Evolutionary conservation across 805 yeast species (phyloP).

Genomic region (Candida pini): DNA sequence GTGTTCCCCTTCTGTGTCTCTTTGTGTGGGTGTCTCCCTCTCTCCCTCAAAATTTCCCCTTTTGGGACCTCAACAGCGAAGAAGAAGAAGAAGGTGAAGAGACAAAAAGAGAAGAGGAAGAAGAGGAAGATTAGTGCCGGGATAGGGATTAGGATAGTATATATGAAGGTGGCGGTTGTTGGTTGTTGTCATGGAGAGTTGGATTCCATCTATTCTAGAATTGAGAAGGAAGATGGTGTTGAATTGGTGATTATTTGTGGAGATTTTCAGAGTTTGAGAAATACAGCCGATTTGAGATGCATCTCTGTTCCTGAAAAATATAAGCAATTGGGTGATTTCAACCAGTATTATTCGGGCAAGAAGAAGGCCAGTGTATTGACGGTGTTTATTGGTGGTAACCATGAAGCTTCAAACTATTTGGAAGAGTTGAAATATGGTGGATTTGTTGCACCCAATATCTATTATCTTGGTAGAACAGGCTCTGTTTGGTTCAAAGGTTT

Average conservation of each 20-base stretch:
- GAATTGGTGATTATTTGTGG: slow-evolving; percentile 79
- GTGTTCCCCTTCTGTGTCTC: too few relatives aligned
- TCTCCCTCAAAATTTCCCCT: too few relatives aligned
- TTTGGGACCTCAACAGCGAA: too few relatives aligned
- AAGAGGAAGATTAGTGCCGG: too few relatives aligned
- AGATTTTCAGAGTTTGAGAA: slow-evolving; percentile 81
- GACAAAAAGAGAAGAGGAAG: too few relatives aligned
- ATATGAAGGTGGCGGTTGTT: slow-evolving; percentile 61
- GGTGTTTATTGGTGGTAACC: slow-evolving; percentile 90
- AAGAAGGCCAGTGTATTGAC: slow-evolving; percentile 70
- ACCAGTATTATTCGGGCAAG: slow-evolving; percentile 57
- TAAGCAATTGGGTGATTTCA: slow-evolving; percentile 72
- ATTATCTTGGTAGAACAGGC: slow-evolving; percentile 75
- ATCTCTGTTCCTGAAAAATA: slow-evolving; percentile 80
- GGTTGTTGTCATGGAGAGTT: slow-evolving; percentile 91
- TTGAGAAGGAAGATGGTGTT: slow-evolving; percentile 29
- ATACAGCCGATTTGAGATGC: slow-evolving; percentile 54
- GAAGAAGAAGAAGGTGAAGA: too few relatives aligned
- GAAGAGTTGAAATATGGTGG: slow-evolving; percentile 79
- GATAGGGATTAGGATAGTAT: too few relatives aligned
- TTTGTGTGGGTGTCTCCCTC: too few relatives aligned
- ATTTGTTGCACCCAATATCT: slow-evolving; percentile 86
- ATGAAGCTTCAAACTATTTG: slow-evolving; percentile 79
- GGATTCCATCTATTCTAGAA: slow-evolving; percentile 43
- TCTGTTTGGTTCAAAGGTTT: slow-evolving; percentile 71